phyloP scores from a whole-genome alignment of 1,284 basidiomycete genomes.

The Pisolithus thermaeus region DNA sequence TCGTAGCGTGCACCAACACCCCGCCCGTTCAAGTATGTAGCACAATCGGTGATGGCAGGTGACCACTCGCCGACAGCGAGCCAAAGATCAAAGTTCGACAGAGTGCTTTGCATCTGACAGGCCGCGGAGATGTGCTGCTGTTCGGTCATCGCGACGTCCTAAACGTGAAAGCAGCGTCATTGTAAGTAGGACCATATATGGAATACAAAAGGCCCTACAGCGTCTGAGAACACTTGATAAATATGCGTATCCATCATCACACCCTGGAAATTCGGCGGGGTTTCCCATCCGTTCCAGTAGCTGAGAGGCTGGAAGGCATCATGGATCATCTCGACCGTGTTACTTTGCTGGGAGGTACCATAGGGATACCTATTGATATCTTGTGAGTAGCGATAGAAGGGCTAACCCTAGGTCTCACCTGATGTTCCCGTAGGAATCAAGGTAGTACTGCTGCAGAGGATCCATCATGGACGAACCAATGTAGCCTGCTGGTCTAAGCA shows the following conservation, averaged over 20 bases:
- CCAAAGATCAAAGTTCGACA: constrained; percentile 62
- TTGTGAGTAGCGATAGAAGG: not conserved
- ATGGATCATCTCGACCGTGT: constrained; percentile 67
- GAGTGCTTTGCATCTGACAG: constrained; percentile 44
- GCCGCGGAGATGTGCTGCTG: constrained; percentile 62
- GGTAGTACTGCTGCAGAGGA: constrained; percentile 67
- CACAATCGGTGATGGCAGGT: constrained; percentile 81
- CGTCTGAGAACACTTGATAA: constrained; percentile 74
- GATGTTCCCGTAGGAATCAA: constrained; percentile 69
- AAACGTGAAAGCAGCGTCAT: not conserved
- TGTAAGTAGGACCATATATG: not conserved
- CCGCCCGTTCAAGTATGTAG: constrained; percentile 70
- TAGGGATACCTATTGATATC: constrained; percentile 46
- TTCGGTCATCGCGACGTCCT: constrained; percentile 50
- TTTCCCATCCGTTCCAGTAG: constrained; percentile 71
- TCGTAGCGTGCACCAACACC: constrained; percentile 75
- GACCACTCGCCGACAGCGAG: constrained; percentile 84
- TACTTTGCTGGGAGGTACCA: constrained; percentile 51
- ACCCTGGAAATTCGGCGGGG: constrained; percentile 48
- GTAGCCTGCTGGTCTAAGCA: constrained; percentile 72
- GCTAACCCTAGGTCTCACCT: constrained; percentile 38
- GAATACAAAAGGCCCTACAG: constrained; percentile 33
- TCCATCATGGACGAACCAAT: constrained; percentile 47
- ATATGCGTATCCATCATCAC: constrained; percentile 83
- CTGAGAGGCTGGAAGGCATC: constrained; percentile 82